These are phyloP conservation scores for Pinus tabuliformis DNA, from an alignment of 75 land plant species.

Conservation along the genomic window DNA sequence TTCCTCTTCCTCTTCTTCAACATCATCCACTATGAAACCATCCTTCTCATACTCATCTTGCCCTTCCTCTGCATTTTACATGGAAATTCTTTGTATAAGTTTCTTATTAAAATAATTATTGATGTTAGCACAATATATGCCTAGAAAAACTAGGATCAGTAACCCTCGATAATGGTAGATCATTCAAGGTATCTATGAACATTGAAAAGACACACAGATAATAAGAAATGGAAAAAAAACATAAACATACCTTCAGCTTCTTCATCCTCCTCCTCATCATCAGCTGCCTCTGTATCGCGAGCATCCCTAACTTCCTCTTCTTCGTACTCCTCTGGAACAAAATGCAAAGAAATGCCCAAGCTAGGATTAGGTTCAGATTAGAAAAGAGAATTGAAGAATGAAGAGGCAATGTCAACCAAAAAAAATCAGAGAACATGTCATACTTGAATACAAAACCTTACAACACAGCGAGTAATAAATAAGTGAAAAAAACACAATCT, in stretches of 20 bases:
- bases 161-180: background rate
- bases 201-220: background rate
- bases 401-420: background rate
- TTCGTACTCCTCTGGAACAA: constrained; percentile 4
- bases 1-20: constrained; percentile 79
- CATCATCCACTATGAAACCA: constrained; percentile 95
- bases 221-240: background rate
- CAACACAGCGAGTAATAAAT: background rate
- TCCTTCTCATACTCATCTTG: constrained; percentile 97
- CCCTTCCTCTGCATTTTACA: constrained; percentile 63
- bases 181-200: background rate
- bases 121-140: too few relatives aligned
- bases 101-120: background rate
- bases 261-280: background rate
- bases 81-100: background rate
- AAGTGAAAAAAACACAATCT: background rate
- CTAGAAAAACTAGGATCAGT: background rate
- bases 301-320: background rate
- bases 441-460: background rate
- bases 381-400: background rate
- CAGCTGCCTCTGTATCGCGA: constrained; percentile 3
- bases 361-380: background rate
- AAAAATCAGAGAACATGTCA: background rate
- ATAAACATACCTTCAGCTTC: background rate
- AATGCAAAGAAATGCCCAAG: background rate